Base-by-base conservation (phyloP, 192 early-diverging fungal species). In the Umbelopsis vinacea region DNA sequence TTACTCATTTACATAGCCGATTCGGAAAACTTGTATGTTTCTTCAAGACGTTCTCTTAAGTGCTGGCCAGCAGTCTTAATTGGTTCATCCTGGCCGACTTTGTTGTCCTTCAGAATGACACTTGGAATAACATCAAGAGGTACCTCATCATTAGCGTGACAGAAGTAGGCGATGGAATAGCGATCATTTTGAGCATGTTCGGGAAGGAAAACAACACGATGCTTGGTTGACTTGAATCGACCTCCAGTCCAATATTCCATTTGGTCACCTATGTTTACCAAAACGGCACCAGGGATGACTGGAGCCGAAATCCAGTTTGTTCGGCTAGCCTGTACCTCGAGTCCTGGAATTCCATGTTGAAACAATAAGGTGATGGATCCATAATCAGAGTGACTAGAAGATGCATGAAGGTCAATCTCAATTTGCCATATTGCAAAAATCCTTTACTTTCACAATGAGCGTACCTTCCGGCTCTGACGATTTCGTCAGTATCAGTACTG, bases 321-420 rank as follows among this genome's bases (percentile, higher is more conserved):
- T 14, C 80, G 70, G 23, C 70, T 76, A 10, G 80, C 73, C 71
- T 85, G 81, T 6, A 89, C 80, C 69, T 89, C 87, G 29, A 89
- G 74, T 21, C 87, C 87, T 33, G 84, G 81, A 46, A 86, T 78
- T 53, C 89, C 85, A 71, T 89, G 82, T 76, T 91, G 91, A 72
- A 91, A 90, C 37, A 92, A 69, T 5, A 92, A 66, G 7, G 90
- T 92, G 22, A 92, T 71, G 0, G 87, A 85, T 7, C 91, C 91
- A 74, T 92, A 92, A 72, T 92, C 91, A 1, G 90, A 85, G 29
- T 89, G 86, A 60, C 83, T 87, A 71, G 52, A 70, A 54, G 14
- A 23, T 8, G 19, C 2, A 35, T 54, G 10, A 33, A 14, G 7
- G 45, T 6, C 3, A 12, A 66, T 8, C 21, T 3, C 17, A 17